These are phyloP conservation scores for Krasilnikovozyma curviuscula DNA, from an alignment of 768 basidiomycete species.

Conservation along the genomic window DNA sequence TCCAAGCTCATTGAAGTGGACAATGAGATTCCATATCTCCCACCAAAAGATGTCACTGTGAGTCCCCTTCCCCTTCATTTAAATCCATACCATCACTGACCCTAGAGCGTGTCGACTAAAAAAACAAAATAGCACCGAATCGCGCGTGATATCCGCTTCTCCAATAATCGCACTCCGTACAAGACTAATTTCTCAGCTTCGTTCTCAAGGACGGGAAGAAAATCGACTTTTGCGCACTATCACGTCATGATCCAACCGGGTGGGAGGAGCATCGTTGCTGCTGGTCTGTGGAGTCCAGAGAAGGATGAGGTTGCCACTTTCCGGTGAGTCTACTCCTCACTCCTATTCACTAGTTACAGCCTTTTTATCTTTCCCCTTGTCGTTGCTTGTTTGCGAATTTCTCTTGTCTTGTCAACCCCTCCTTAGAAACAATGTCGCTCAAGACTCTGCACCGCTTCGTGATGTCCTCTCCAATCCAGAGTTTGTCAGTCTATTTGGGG, in stretches of 20 bases:
- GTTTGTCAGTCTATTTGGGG: slow-evolving; percentile 63
- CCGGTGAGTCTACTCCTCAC: slow-evolving; percentile 30
- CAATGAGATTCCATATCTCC: slow-evolving; percentile 63
- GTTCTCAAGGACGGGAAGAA: slow-evolving; percentile 73
- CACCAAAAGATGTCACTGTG: slow-evolving; percentile 24
- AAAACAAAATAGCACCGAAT: slow-evolving; percentile 45
- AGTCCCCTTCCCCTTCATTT: no score
- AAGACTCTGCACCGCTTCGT: slow-evolving; percentile 30
- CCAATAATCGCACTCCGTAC: slow-evolving; percentile 60
- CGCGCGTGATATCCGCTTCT: slow-evolving; percentile 79
- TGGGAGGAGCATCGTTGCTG: slow-evolving; percentile 61
- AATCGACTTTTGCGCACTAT: slow-evolving; percentile 56
- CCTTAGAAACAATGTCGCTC: not conserved
- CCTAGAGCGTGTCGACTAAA: not conserved
- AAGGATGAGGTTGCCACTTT: slow-evolving; percentile 62
- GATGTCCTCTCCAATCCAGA: slow-evolving; percentile 43
- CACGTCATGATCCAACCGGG: slow-evolving; percentile 37
- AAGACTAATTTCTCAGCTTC: slow-evolving; percentile 62
- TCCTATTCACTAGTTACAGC: not conserved
- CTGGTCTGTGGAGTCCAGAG: slow-evolving; percentile 26
- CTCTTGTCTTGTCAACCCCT: no score
- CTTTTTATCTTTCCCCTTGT: not conserved
- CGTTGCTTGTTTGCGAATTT: not conserved
- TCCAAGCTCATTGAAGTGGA: slow-evolving; percentile 51
- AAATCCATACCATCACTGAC: not conserved